A percentile compares a stretch with the other conserved stretches of the same genome.
These are phyloP conservation scores for Stromatinia cepivora DNA, from an alignment of 2,329 filamentous ascomycete species.

Conservation along the genomic window DNA sequence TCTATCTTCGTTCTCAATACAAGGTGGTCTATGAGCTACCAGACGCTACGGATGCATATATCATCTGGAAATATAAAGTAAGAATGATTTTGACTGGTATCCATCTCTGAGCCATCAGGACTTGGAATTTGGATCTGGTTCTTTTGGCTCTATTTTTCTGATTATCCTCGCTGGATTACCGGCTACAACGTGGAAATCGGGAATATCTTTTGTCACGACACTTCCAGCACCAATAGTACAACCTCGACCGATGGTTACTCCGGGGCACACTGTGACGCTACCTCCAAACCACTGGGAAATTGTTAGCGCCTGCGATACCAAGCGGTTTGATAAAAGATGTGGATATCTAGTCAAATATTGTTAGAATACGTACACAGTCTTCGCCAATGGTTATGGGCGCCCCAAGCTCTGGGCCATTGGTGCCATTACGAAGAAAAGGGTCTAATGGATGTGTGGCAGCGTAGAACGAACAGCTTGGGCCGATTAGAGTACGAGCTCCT, in stretches of 20 bases:
- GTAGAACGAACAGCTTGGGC: conserved; percentile 76
- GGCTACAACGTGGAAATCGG: conserved; percentile 60
- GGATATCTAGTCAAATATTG: background rate
- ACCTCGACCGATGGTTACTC: conserved; percentile 75
- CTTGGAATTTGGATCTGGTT: conserved; percentile 32
- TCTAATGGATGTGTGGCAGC: conserved; percentile 76
- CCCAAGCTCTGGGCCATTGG: conserved; percentile 71
- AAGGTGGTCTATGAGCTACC: conserved; percentile 60
- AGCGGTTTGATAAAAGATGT: background rate
- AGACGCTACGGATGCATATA: background rate
- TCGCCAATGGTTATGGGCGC: conserved; percentile 73
- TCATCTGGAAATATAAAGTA: background rate
- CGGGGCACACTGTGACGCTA: conserved; percentile 68
- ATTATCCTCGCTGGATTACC: conserved; percentile 68
- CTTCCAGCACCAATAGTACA: conserved; percentile 75
- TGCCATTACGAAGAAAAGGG: conserved; percentile 71
- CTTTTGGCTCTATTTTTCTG: conserved; percentile 44
- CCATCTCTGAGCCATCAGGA: background rate
- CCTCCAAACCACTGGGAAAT: conserved; percentile 65
- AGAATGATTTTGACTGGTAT: background rate
- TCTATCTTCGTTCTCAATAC: conserved; percentile 69
- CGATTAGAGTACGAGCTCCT: conserved; percentile 74
- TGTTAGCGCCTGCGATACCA: background rate
- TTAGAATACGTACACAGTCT: conserved; percentile 55
- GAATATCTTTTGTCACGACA: conserved; percentile 78